These are phyloP conservation scores for Lenzites betulinus DNA, from an alignment of 768 basidiomycete species.

Conservation along the genomic window DNA sequence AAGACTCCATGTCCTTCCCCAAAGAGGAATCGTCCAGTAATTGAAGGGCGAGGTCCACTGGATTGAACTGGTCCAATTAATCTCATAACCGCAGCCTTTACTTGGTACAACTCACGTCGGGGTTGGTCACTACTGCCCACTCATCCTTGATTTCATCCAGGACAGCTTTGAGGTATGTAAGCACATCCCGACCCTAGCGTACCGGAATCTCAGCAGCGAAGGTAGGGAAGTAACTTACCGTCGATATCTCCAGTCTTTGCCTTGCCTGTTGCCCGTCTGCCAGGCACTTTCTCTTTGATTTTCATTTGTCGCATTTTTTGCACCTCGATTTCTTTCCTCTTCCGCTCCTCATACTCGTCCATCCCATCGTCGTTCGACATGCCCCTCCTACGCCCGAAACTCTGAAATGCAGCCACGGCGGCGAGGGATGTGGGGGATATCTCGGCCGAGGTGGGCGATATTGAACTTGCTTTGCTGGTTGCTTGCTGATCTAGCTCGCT, in stretches of 20 bases:
- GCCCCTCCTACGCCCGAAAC: slow-evolving; percentile 54
- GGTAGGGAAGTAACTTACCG: slow-evolving; percentile 49
- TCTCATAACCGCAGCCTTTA: not conserved
- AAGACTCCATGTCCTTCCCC: slow-evolving; percentile 77
- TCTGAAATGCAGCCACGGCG: slow-evolving; percentile 71
- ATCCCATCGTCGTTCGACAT: slow-evolving; percentile 55
- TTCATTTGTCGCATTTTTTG: slow-evolving; percentile 69
- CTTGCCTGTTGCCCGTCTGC: slow-evolving; percentile 52
- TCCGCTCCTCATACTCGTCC: slow-evolving; percentile 60
- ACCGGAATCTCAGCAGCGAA: too few relatives aligned
- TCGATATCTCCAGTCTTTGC: slow-evolving; percentile 82
- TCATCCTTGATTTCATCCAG: slow-evolving; percentile 85
- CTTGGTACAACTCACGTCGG: slow-evolving; percentile 56
- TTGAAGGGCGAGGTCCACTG: slow-evolving; percentile 89
- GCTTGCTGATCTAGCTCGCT: slow-evolving; percentile 8
- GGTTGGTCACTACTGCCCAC: slow-evolving; percentile 86
- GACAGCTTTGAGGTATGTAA: slow-evolving; percentile 52
- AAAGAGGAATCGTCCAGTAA: slow-evolving; percentile 76
- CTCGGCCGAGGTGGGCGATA: slow-evolving; percentile 11
- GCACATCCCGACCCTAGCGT: not conserved
- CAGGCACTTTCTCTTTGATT: slow-evolving; percentile 68
- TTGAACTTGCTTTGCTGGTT: slow-evolving; percentile 16
- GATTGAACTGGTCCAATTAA: slow-evolving; percentile 71
- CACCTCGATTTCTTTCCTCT: slow-evolving; percentile 60
- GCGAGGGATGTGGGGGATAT: slow-evolving; percentile 39